These are phyloP conservation scores for Clavispora fructus DNA, from an alignment of 805 yeast genomes.

Conservation along the genomic window DNA sequence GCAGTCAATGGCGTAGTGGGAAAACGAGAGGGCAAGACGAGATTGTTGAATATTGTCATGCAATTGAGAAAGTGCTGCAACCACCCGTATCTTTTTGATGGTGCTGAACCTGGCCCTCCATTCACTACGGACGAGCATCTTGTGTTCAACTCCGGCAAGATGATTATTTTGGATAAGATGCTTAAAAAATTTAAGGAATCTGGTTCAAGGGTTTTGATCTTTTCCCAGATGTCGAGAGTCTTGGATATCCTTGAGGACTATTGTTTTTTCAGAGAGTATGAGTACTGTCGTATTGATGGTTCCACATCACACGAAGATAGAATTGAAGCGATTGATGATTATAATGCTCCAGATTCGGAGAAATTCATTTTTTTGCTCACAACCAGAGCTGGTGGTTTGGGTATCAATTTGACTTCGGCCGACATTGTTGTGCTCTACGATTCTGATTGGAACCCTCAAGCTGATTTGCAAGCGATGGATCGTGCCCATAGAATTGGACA, in stretches of 20 bases:
- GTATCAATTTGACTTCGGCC: slow-evolving; percentile 88
- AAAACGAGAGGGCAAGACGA: slow-evolving; percentile 86
- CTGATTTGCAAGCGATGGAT: slow-evolving; percentile 97
- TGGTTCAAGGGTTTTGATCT: slow-evolving; percentile 87
- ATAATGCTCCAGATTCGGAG: slow-evolving; percentile 72
- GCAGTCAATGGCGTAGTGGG: slow-evolving; percentile 97
- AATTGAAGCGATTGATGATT: slow-evolving; percentile 87
- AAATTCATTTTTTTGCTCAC: slow-evolving; percentile 84
- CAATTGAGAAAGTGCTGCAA: slow-evolving; percentile 94
- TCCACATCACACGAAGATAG: slow-evolving; percentile 91
- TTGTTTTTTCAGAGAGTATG: slow-evolving; percentile 75
- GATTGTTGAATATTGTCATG: slow-evolving; percentile 91
- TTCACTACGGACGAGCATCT: slow-evolving; percentile 93
- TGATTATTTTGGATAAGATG: slow-evolving; percentile 82
- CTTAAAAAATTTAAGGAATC: slow-evolving; percentile 62
- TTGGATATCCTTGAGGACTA: slow-evolving; percentile 90
- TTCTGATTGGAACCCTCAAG: slow-evolving; percentile 98
- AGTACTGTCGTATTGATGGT: slow-evolving; percentile 92
- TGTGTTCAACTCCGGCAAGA: slow-evolving; percentile 84
- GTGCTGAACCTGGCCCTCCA: slow-evolving; percentile 99
- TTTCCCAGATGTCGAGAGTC: slow-evolving; percentile 90
- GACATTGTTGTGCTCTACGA: slow-evolving; percentile 86
- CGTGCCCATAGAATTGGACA: slow-evolving; percentile 97
- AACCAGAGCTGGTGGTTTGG: slow-evolving; percentile 96
- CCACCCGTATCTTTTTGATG: slow-evolving; percentile 94